Evolutionary conservation across 2,329 filamentous ascomycete genomes (phyloP).

Genomic region (Pseudonectria foliicola): DNA sequence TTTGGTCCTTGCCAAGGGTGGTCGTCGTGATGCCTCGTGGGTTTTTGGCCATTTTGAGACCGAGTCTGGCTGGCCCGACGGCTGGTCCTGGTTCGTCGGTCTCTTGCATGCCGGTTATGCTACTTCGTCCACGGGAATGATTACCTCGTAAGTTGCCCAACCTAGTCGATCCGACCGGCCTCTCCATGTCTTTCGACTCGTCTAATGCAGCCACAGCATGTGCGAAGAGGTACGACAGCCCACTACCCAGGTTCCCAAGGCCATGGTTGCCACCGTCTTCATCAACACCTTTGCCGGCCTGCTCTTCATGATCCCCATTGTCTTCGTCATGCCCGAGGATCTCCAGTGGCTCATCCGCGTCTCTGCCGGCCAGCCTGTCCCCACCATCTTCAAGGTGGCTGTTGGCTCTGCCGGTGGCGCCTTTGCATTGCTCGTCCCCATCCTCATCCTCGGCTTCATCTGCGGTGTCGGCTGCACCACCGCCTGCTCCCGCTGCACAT

Average conservation of each 20-base stretch:
- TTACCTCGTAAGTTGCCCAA: constrained; percentile 55
- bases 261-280: constrained; percentile 61
- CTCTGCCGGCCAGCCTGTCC: constrained; percentile 54
- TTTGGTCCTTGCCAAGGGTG: constrained; percentile 61
- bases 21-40: constrained; percentile 53
- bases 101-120: constrained; percentile 66
- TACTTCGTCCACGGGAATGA: constrained; percentile 72
- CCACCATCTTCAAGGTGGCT: constrained; percentile 55
- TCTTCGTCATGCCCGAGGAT: constrained; percentile 60
- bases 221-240: constrained; percentile 65
- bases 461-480: constrained; percentile 66
- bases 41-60: constrained; percentile 64
- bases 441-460: constrained; percentile 59
- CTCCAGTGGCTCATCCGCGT: constrained; percentile 45
- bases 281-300: constrained; percentile 62
- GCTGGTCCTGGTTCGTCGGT: constrained; percentile 69
- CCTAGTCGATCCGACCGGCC: not conserved
- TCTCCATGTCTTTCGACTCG: constrained; percentile 3
- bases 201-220: constrained; percentile 43
- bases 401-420: constrained; percentile 54
- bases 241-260: constrained; percentile 61
- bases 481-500: constrained; percentile 59
- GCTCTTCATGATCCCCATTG: constrained; percentile 60
- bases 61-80: constrained; percentile 60
- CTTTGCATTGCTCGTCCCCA: constrained; percentile 55